Conservation (phyloP, 805 yeast species). For the Cyberlindnera mississippiensis region DNA sequence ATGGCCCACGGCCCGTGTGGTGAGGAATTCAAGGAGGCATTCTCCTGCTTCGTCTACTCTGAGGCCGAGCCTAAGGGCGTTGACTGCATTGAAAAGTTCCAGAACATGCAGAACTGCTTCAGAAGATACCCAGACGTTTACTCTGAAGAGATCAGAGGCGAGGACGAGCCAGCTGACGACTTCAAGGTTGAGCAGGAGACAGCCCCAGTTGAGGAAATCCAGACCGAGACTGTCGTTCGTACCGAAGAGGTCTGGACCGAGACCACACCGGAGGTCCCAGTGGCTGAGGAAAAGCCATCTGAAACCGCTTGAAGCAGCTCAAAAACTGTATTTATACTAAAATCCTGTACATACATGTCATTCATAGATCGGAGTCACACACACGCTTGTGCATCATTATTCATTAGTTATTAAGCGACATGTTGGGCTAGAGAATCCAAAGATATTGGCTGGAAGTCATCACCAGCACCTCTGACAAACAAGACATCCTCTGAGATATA, state of each 20-base stretch:
- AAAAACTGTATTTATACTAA: background rate
- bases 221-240: constrained; percentile 17
- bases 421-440: constrained; percentile 21
- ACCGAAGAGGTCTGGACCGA: constrained; percentile 9
- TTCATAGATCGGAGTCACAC: background rate
- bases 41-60: constrained; percentile 91
- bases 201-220: background rate
- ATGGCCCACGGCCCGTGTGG: constrained; percentile 99
- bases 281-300: background rate
- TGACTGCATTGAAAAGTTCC: constrained; percentile 89
- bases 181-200: constrained; percentile 14
- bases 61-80: constrained; percentile 94
- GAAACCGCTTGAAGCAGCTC: background rate
- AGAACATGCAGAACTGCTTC: constrained; percentile 92
- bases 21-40: constrained; percentile 89
- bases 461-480: constrained; percentile 38
- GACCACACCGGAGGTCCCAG: background rate
- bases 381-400: background rate
- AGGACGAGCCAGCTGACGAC: constrained; percentile 43
- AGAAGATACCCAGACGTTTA: constrained; percentile 89
- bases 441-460: constrained; percentile 40
- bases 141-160: constrained; percentile 86
- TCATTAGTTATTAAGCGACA: background rate
- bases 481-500: constrained; percentile 66
- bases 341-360: background rate